These are phyloP conservation scores for Xylaria grammica DNA, from an alignment of 495 filamentous ascomycete genomes.

Conservation along the genomic window DNA sequence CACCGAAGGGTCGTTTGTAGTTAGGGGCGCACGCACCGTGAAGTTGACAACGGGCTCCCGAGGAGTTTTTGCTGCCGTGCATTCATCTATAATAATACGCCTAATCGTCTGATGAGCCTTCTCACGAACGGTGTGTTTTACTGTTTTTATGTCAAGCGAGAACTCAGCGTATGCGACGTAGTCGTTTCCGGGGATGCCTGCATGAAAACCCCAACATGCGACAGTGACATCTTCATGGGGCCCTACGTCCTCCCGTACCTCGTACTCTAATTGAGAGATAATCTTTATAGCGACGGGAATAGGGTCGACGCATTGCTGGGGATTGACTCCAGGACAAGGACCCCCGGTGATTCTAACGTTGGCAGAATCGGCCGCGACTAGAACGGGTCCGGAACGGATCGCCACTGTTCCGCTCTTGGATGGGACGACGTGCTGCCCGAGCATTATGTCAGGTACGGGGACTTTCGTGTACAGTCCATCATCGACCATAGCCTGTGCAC, in stretches of 20 bases:
- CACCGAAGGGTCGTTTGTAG: background rate
- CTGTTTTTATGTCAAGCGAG: no score
- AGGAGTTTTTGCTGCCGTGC: conserved; percentile 65
- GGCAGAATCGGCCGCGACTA: background rate
- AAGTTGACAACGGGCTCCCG: conserved; percentile 20
- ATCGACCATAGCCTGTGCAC: conserved; percentile 65
- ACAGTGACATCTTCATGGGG: conserved; percentile 1
- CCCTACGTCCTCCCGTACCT: no score
- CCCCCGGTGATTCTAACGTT: background rate
- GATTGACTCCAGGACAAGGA: background rate
- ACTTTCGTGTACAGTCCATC: conserved; percentile 62
- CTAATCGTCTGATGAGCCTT: no score
- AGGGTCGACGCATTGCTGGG: no score
- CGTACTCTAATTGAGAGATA: no score
- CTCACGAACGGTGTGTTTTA: no score
- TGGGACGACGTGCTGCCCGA: conserved; percentile 63
- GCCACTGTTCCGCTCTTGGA: conserved; percentile 42
- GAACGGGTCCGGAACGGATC: conserved; percentile 49
- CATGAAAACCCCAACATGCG: conserved; percentile 51
- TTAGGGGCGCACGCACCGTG: background rate
- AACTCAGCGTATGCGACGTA: no score
- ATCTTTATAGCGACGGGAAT: no score
- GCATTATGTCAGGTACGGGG: conserved; percentile 58
- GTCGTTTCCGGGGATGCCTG: no score
- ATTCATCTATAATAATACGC: conserved; percentile 53